Conservation (phyloP, 2,329 filamentous ascomycete species). For the Colletotrichum sansevieriae region DNA sequence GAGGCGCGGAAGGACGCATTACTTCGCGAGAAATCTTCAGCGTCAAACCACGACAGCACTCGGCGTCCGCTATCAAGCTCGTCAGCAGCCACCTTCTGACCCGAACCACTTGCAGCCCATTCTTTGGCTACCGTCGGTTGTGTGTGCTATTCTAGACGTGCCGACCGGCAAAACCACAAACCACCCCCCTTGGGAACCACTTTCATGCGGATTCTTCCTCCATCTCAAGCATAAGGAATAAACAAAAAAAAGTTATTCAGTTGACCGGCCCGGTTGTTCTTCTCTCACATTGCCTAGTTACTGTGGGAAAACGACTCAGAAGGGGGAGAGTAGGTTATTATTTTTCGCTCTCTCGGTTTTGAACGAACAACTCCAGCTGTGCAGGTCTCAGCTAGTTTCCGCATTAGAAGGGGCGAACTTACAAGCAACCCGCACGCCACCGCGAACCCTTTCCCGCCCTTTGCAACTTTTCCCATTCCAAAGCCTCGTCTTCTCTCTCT, state of each 20-base stretch:
- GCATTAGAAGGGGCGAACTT: background rate
- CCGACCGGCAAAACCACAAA: constrained; percentile 4
- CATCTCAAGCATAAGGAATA: background rate
- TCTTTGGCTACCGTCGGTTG: constrained; percentile 7
- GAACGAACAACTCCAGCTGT: constrained; percentile 9
- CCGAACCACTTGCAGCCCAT: background rate
- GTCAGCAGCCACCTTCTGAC: background rate
- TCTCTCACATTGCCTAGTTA: background rate
- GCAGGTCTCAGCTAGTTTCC: constrained; percentile 33
- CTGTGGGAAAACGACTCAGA: background rate
- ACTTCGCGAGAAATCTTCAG: constrained; percentile 11
- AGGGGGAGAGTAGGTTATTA: background rate
- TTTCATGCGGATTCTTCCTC: background rate
- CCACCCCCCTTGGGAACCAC: background rate
- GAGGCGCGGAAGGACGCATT: background rate
- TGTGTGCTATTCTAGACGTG: background rate
- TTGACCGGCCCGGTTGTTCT: constrained; percentile 11
- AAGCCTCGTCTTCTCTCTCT: background rate
- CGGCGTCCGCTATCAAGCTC: constrained; percentile 9
- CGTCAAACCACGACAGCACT: constrained; percentile 17
- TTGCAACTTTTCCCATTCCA: background rate
- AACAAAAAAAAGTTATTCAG: background rate
- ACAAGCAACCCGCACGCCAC: background rate
- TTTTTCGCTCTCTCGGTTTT: background rate
- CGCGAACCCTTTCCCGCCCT: background rate